Conservation (phyloP, 768 basidiomycete species). For the Mycena crocata region DNA sequence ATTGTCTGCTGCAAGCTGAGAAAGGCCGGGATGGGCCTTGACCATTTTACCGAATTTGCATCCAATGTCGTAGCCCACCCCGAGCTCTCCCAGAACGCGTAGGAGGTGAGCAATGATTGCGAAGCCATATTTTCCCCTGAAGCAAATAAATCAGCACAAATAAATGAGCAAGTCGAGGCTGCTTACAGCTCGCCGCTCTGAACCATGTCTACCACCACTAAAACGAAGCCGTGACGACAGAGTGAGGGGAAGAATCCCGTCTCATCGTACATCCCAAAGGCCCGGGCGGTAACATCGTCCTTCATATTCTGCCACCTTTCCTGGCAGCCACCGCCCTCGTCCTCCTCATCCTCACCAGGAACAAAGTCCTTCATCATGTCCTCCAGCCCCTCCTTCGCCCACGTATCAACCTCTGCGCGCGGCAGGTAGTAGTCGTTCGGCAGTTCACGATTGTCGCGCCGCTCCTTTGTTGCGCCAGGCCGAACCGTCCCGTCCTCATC, state of each 20-base stretch:
- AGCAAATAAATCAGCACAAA: background rate
- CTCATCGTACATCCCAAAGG: background rate
- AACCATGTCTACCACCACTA: background rate
- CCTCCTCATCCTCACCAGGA: background rate
- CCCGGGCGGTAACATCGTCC: background rate
- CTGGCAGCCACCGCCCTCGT: background rate
- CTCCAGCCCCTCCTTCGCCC: conserved; percentile 8
- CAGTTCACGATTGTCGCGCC: background rate
- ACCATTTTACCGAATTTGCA: background rate
- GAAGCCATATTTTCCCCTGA: background rate
- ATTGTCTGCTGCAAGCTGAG: background rate
- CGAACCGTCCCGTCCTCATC: background rate
- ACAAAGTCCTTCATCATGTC: background rate
- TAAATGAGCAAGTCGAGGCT: background rate
- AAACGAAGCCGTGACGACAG: background rate
- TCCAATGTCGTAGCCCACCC: background rate
- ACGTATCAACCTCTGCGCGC: conserved; percentile 3
- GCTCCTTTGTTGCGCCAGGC: background rate
- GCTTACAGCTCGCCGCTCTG: background rate
- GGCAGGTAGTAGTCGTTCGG: conserved; percentile 9
- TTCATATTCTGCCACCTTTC: background rate
- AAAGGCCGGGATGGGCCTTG: background rate
- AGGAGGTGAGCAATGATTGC: background rate
- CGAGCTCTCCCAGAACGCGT: background rate
- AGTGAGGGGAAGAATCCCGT: background rate